These are phyloP conservation scores for Vigna unguiculata DNA, from an alignment of 306 rosid genomes.

Conservation along the genomic window DNA sequence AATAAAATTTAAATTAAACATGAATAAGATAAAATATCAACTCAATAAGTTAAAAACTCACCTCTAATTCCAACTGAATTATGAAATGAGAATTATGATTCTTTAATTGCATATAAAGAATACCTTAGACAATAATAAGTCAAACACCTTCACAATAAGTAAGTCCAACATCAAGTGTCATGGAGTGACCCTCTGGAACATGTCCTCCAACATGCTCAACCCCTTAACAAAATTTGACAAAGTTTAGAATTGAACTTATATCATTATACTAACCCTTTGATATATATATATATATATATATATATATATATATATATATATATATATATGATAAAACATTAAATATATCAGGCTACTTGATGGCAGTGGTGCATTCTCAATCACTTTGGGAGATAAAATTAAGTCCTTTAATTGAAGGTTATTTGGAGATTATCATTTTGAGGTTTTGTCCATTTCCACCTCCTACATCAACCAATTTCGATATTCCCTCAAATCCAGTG, in stretches of 20 bases:
- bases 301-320: too few species aligned
- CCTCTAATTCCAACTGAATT: too few species aligned
- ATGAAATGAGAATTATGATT: too few species aligned
- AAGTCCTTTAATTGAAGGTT: slow-evolving; percentile 47
- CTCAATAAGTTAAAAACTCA: too few species aligned
- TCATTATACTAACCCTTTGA: background rate
- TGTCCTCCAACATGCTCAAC: slow-evolving; percentile 52
- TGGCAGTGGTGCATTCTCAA: slow-evolving; percentile 34
- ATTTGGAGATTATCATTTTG: slow-evolving; percentile 40
- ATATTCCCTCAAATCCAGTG: slow-evolving; percentile 44
- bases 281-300: too few species aligned
- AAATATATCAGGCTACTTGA: slow-evolving; percentile 10
- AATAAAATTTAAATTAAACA: too few species aligned
- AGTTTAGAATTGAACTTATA: too few species aligned
- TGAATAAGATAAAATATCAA: too few species aligned
- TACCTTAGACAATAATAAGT: too few species aligned
- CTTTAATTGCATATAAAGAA: too few species aligned
- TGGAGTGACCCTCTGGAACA: slow-evolving; percentile 48
- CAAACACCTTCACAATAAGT: too few species aligned
- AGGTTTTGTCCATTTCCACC: slow-evolving; percentile 53
- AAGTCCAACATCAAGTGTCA: too few species aligned
- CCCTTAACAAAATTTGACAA: slow-evolving; percentile 25
- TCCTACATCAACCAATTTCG: slow-evolving; percentile 48
- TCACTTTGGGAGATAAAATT: slow-evolving; percentile 53
- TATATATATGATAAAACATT: background rate